A percentile compares a stretch with the other conserved stretches of the same genome.
These are phyloP conservation scores for Candida broadrunensis DNA, from an alignment of 805 yeast genomes.

Conservation along the genomic window DNA sequence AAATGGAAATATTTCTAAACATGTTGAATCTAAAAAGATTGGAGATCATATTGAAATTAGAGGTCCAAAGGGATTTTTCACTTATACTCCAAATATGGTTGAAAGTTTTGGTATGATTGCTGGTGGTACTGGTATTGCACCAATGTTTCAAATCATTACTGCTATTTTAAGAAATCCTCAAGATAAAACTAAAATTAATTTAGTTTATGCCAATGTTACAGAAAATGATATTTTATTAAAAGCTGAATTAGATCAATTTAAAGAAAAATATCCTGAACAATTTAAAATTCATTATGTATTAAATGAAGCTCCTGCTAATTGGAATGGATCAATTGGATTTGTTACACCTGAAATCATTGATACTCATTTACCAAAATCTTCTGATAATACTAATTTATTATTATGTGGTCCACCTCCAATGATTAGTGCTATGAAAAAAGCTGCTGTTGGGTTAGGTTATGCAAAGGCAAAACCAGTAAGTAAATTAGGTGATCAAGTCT, in stretches of 20 bases:
- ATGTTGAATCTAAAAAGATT: constrained; percentile 65
- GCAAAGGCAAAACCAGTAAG: constrained; percentile 85
- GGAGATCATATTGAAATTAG: constrained; percentile 78
- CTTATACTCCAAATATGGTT: constrained; percentile 77
- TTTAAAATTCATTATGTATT: constrained; percentile 71
- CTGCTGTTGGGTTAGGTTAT: constrained; percentile 70
- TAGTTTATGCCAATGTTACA: constrained; percentile 79
- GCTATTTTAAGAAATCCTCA: constrained; percentile 73
- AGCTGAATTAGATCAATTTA: constrained; percentile 72
- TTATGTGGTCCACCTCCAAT: constrained; percentile 95
- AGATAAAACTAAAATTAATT: constrained; percentile 71
- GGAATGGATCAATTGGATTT: constrained; percentile 80
- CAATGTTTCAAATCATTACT: constrained; percentile 90
- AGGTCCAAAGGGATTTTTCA: constrained; percentile 90
- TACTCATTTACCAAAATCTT: constrained; percentile 58
- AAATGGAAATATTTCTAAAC: constrained; percentile 77
- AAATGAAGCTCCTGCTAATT: constrained; percentile 66
- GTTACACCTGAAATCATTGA: constrained; percentile 73
- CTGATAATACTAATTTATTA: constrained; percentile 64
- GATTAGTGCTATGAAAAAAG: constrained; percentile 81
- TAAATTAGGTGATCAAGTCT: constrained; percentile 86
- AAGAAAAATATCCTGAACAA: constrained; percentile 50
- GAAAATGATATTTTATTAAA: constrained; percentile 78
- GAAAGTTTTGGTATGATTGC: constrained; percentile 83
- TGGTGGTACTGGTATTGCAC: constrained; percentile 96